phyloP scores from a whole-genome alignment of 2,329 filamentous ascomycete species.

The Teratosphaeria pseudoeucalypti region DNA sequence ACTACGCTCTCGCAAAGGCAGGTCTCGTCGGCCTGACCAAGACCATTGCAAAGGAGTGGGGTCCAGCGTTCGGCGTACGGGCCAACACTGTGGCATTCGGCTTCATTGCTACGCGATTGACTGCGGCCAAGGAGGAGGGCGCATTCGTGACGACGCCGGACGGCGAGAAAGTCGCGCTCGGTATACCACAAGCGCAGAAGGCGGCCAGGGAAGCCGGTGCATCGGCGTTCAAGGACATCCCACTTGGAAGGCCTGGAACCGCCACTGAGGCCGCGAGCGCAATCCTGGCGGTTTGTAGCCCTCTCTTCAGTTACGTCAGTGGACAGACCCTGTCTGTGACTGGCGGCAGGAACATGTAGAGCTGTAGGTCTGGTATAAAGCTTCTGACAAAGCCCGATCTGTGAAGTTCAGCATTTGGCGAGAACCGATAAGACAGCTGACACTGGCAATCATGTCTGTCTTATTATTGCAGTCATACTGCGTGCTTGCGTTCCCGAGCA shows the following conservation, averaged over 20 bases:
- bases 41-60: constrained; percentile 87
- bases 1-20: constrained; percentile 78
- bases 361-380: neutral
- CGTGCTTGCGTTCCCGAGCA: neutral
- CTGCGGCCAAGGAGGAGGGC: constrained; percentile 73
- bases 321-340: constrained; percentile 84
- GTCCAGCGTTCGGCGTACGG: constrained; percentile 69
- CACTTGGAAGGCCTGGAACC: constrained; percentile 63
- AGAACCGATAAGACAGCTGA: neutral
- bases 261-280: constrained; percentile 71
- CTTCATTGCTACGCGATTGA: constrained; percentile 68
- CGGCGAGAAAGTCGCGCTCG: constrained; percentile 63
- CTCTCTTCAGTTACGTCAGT: constrained; percentile 72
- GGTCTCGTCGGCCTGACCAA: constrained; percentile 75
- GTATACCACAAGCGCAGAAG: constrained; percentile 56
- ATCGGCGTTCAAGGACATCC: constrained; percentile 52
- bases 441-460: neutral
- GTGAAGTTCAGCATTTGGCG: neutral
- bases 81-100: constrained; percentile 80
- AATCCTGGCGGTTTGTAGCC: constrained; percentile 69
- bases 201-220: constrained; percentile 32
- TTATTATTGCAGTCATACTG: neutral
- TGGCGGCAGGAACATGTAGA: constrained; percentile 55
- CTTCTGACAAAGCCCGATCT: no score
- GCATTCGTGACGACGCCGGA: constrained; percentile 67